These are phyloP conservation scores for Ceratocystiopsis sp. DNA, from an alignment of 2,329 filamentous ascomycete genomes.

Conservation along the genomic window DNA sequence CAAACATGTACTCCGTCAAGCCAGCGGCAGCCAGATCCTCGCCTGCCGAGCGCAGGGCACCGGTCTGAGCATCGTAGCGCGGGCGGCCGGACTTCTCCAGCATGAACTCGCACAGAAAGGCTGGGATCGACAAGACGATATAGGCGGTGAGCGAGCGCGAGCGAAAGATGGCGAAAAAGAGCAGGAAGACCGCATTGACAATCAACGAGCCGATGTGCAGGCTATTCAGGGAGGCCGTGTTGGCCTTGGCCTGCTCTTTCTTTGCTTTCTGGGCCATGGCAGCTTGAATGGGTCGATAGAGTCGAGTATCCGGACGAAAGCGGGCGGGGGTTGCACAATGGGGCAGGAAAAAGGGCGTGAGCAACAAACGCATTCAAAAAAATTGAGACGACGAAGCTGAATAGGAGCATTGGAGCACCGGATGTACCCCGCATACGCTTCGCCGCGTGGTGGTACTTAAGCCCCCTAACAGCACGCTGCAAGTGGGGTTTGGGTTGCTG, in stretches of 20 bases:
- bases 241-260: slow-evolving; percentile 57
- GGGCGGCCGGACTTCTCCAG: slow-evolving; percentile 77
- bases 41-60: slow-evolving; percentile 55
- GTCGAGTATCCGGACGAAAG: not conserved
- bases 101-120: slow-evolving; percentile 64
- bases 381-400: too few species aligned
- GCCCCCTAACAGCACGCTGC: not conserved
- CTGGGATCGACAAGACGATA: slow-evolving; percentile 53
- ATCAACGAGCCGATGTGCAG: slow-evolving; percentile 61
- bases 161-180: slow-evolving; percentile 50
- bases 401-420: too few species aligned
- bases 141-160: slow-evolving; percentile 53
- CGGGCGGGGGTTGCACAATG: not conserved
- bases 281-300: not conserved
- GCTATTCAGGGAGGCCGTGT: slow-evolving; percentile 58
- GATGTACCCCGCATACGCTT: too few species aligned
- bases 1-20: slow-evolving; percentile 96
- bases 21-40: slow-evolving; percentile 80
- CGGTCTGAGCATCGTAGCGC: slow-evolving; percentile 44
- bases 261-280: slow-evolving; percentile 46
- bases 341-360: not conserved
- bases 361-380: not conserved
- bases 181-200: slow-evolving; percentile 59
- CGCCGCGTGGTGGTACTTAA: too few species aligned
- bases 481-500: slow-evolving; percentile 9